Percentiles rank a stretch among this genome's conserved stretches.
These are phyloP conservation scores for Aristolochia californica DNA, from an alignment of 164 flowering plant species.

Conservation along the genomic window DNA sequence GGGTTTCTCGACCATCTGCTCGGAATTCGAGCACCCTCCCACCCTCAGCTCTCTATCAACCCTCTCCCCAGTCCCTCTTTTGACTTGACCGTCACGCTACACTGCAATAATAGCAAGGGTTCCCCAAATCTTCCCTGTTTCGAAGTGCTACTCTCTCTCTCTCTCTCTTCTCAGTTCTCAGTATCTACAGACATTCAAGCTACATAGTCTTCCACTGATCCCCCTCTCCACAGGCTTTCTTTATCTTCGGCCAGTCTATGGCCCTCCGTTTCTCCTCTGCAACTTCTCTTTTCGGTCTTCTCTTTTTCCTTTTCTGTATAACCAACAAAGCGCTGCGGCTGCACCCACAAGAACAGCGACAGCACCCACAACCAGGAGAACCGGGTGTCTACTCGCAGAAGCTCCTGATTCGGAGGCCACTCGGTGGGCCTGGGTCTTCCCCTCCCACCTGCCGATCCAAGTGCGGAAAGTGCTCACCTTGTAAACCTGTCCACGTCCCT, in stretches of 20 bases:
- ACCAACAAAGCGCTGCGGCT: too few relatives aligned
- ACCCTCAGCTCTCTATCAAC: too few relatives aligned
- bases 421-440: constrained; percentile 70
- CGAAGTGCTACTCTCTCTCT: background rate
- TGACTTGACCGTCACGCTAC: constrained; percentile 34
- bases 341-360: background rate
- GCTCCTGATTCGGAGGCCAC: constrained; percentile 24
- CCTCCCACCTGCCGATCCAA: constrained; percentile 79
- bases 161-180: constrained; percentile 11
- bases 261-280: constrained; percentile 9
- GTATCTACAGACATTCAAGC: too few relatives aligned
- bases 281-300: constrained; percentile 21
- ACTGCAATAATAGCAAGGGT: constrained; percentile 11
- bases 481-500: constrained; percentile 69
- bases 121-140: constrained; percentile 8
- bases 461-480: constrained; percentile 73
- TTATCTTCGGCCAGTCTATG: constrained; percentile 8
- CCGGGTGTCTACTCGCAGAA: background rate
- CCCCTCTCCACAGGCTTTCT: too few relatives aligned
- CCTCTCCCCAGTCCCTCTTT: too few relatives aligned
- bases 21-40: background rate
- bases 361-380: background rate
- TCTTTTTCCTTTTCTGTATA: constrained; percentile 14
- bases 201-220: too few relatives aligned
- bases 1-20: too few relatives aligned